A percentile compares a stretch with the other conserved stretches of the same genome.
Conservation (phyloP, 2,329 filamentous ascomycete genomes). For the Mycosphaerella arachidis region DNA sequence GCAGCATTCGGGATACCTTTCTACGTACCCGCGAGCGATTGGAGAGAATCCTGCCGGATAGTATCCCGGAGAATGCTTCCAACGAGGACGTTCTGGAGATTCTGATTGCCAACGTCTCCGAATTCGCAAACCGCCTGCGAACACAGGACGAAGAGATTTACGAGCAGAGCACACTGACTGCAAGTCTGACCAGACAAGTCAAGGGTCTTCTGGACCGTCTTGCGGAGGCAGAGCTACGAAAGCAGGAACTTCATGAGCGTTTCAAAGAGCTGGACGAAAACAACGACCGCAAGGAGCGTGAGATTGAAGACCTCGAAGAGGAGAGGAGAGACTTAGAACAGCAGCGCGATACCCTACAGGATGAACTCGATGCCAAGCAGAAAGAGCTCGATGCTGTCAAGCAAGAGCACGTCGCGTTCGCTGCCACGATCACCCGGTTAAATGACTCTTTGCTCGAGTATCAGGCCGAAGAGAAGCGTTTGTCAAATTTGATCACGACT, state of each 20-base stretch:
- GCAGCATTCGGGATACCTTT: constrained; percentile 41
- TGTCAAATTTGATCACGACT: constrained; percentile 35
- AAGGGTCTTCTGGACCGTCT: constrained; percentile 39
- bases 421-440: constrained; percentile 36
- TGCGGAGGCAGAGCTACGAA: constrained; percentile 34
- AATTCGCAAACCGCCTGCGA: constrained; percentile 36
- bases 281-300: constrained; percentile 36
- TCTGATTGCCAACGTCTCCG: constrained; percentile 30
- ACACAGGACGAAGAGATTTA: constrained; percentile 34
- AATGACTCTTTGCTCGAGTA: constrained; percentile 38
- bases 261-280: constrained; percentile 35
- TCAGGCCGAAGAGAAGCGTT: constrained; percentile 35
- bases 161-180: constrained; percentile 26
- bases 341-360: constrained; percentile 25
- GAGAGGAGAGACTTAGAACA: constrained; percentile 32
- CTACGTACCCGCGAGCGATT: constrained; percentile 37
- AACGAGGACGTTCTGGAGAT: constrained; percentile 40
- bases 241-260: constrained; percentile 35
- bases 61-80: constrained; percentile 34
- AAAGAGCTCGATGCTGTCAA: constrained; percentile 22
- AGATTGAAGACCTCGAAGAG: constrained; percentile 37
- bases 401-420: constrained; percentile 32
- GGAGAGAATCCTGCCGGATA: constrained; percentile 39
- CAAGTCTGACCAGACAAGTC: constrained; percentile 36
- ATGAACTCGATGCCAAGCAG: constrained; percentile 22